Conservation (phyloP, 2,329 filamentous ascomycete species). For the Claviceps arundinis region DNA sequence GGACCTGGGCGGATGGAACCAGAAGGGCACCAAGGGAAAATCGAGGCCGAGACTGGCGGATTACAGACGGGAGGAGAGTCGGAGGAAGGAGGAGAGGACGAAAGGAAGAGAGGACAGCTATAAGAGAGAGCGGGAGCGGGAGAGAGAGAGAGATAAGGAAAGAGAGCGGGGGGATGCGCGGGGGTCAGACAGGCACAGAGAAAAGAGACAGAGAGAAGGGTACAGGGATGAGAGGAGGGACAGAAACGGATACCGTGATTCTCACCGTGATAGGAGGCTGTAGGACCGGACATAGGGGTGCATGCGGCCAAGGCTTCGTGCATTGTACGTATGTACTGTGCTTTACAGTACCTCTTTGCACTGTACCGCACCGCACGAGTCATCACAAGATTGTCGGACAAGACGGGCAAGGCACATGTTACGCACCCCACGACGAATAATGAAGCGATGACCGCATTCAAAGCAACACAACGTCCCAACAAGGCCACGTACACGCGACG, state of each 20-base stretch:
- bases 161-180: constrained; percentile 23
- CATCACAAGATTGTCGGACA: no score
- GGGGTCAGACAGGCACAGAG: constrained; percentile 14
- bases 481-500: no score
- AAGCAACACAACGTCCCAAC: no score
- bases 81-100: constrained; percentile 28
- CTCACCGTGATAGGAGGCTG: constrained; percentile 9
- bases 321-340: neutral
- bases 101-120: constrained; percentile 31
- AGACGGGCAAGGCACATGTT: no score
- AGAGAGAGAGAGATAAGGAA: constrained; percentile 27
- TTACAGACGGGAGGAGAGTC: constrained; percentile 31
- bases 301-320: neutral
- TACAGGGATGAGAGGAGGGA: constrained; percentile 1
- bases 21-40: constrained; percentile 41
- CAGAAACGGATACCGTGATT: constrained; percentile 2
- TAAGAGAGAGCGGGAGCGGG: constrained; percentile 32
- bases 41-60: constrained; percentile 34
- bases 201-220: constrained; percentile 9
- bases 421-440: no score
- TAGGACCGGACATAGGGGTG: neutral
- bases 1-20: constrained; percentile 72
- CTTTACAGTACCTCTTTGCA: neutral
- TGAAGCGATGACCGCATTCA: no score
- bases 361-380: no score